These are phyloP conservation scores for Ricinus communis DNA, from an alignment of 345 rosid genomes.

Conservation along the genomic window DNA sequence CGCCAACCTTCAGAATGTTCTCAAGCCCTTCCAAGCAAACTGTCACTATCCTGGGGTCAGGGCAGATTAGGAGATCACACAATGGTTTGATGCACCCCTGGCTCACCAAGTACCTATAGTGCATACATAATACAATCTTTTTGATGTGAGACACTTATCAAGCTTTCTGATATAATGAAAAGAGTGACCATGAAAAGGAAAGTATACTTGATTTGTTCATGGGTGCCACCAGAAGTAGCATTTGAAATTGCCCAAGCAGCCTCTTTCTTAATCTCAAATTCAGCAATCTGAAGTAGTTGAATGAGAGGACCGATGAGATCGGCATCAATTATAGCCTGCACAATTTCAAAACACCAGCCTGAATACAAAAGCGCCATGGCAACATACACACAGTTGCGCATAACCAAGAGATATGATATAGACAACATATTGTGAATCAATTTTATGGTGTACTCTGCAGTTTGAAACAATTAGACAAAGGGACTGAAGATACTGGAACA, in stretches of 20 bases:
- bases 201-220: constrained; percentile 31
- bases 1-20: constrained; percentile 30
- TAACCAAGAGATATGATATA: not conserved
- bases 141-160: not conserved
- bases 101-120: constrained; percentile 21
- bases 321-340: constrained; percentile 30
- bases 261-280: constrained; percentile 32
- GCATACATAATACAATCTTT: not conserved
- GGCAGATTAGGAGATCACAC: constrained; percentile 29
- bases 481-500: constrained; percentile 8
- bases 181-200: not conserved
- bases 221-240: constrained; percentile 31
- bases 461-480: constrained; percentile 5
- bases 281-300: constrained; percentile 29
- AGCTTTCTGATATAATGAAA: not conserved
- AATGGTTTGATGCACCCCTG: constrained; percentile 31
- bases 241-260: constrained; percentile 35
- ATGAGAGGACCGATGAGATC: constrained; percentile 25
- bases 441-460: not conserved
- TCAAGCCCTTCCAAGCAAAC: constrained; percentile 30
- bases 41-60: constrained; percentile 28
- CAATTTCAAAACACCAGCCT: not conserved
- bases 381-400: not conserved
- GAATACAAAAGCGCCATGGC: not conserved
- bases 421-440: not conserved